phyloP scores from a whole-genome alignment of 257 asterid species.

The Nicotiana sylvestris region DNA sequence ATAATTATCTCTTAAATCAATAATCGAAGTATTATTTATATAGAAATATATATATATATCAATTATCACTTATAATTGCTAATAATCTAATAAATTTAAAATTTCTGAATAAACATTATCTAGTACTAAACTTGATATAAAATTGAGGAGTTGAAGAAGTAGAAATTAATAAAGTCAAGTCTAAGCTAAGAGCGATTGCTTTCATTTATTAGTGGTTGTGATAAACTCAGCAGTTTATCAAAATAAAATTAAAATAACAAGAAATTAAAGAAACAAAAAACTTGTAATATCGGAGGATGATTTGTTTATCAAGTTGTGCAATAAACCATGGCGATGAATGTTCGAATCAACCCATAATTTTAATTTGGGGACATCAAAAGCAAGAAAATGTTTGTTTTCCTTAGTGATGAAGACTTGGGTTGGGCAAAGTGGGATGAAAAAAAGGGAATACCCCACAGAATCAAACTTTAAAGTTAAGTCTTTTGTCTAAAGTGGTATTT shows the following conservation, averaged over 20 bases:
- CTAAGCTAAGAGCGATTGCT: background rate
- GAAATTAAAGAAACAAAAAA: background rate
- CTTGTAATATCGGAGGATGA: background rate
- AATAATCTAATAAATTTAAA: background rate
- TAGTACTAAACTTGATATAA: background rate
- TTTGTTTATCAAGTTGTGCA: background rate
- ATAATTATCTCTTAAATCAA: background rate
- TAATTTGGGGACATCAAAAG: background rate
- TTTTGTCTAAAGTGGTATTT: background rate
- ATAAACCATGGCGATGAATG: background rate
- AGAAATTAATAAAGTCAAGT: too few species aligned
- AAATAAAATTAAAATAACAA: too few species aligned
- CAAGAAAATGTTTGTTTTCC: conserved; percentile 8
- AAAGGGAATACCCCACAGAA: background rate
- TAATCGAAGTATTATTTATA: background rate
- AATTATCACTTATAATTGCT: background rate
- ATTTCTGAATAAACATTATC: background rate
- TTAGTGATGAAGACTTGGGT: conserved; percentile 3
- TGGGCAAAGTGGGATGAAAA: background rate
- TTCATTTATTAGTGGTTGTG: background rate
- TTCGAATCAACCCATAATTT: background rate
- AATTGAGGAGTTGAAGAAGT: background rate
- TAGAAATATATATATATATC: background rate
- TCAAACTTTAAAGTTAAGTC: conserved; percentile 2
- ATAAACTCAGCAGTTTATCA: too few species aligned